Conservation (phyloP, 2,329 filamentous ascomycete species). For the Knufia petricola region DNA sequence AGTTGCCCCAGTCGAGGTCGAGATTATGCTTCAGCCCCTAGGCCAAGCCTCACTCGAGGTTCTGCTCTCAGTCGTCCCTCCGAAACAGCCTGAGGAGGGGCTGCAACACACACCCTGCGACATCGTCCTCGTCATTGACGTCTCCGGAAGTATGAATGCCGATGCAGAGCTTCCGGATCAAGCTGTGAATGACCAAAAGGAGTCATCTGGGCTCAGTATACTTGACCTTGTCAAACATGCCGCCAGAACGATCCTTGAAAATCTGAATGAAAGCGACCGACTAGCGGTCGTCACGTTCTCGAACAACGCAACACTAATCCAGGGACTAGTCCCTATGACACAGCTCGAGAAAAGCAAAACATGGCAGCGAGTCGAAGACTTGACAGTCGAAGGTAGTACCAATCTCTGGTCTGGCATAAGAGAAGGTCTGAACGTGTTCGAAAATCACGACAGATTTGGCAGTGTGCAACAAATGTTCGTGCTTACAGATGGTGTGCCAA, state of each 20-base stretch:
- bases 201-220: conserved; percentile 44
- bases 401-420: conserved; percentile 52
- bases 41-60: conserved; percentile 14
- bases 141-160: conserved; percentile 48
- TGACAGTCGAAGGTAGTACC: conserved; percentile 35
- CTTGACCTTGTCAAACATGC: conserved; percentile 54
- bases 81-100: conserved; percentile 16
- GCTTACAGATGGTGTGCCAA: conserved; percentile 37
- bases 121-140: conserved; percentile 53
- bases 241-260: conserved; percentile 48
- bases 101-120: conserved; percentile 42
- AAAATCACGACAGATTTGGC: conserved; percentile 21
- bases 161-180: conserved; percentile 39
- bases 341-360: conserved; percentile 36
- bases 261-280: conserved; percentile 45
- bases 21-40: conserved; percentile 16
- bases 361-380: conserved; percentile 34
- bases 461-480: conserved; percentile 28
- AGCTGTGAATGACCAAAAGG: conserved; percentile 25
- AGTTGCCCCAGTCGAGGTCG: background rate
- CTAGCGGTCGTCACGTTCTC: conserved; percentile 51
- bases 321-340: conserved; percentile 42
- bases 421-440: conserved; percentile 43
- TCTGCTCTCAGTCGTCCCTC: conserved; percentile 21
- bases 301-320: conserved; percentile 34